Base-by-base conservation (phyloP, 2,329 filamentous ascomycete genomes). In the Microsporum audouinii region DNA sequence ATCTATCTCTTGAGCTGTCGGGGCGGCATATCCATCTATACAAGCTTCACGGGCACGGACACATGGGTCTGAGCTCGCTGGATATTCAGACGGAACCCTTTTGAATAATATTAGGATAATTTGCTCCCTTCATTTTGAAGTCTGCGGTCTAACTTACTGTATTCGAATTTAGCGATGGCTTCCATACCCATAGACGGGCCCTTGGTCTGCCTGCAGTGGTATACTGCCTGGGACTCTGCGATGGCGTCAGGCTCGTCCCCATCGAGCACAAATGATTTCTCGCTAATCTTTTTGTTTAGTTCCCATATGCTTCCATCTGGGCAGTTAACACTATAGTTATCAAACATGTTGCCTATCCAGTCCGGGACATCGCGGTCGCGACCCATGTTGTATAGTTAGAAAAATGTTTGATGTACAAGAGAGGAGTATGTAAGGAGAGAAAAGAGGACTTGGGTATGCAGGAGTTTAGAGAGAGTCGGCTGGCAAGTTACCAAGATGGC, bases 141-240 rank as follows among this genome's bases (percentile, higher is more conserved):
- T 23, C 17, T 23, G 17, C 17, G 17, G 17, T 23, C 29, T 31
- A 36, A 7, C 61, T 43, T 63, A 63, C 62, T 63, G 59, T 57
- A 63, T 39, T n/a, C 57, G 56, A 57, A 63, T 17, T 61, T 63
- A 7, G 61, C n/a, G 14, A 63, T 63, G 7, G 56, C 60, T 45
- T 61, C 60, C 49, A 36, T 45, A n/a, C 60, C 59, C 12, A 43
- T 14, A 23, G 49, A 47, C n/a, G 38, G 38, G 7, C 61, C 61
- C 29, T 43, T 7, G 8, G 36, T 7, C 14, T 61, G 62, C 0
- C 8, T 3, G 17, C 59, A 63, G 23, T 43, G 29, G 41, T 63
- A 63, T 8, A 63, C 62, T 4, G 57, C 62, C 29, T 60, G 41
- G 6, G 61, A 29, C 31, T 62, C 61, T 39, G 6, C 36, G 6